Percentiles rank a stretch among this genome's conserved stretches.
Evolutionary conservation across 768 basidiomycete species (phyloP).

Genomic region (Lactarius psammicola): DNA sequence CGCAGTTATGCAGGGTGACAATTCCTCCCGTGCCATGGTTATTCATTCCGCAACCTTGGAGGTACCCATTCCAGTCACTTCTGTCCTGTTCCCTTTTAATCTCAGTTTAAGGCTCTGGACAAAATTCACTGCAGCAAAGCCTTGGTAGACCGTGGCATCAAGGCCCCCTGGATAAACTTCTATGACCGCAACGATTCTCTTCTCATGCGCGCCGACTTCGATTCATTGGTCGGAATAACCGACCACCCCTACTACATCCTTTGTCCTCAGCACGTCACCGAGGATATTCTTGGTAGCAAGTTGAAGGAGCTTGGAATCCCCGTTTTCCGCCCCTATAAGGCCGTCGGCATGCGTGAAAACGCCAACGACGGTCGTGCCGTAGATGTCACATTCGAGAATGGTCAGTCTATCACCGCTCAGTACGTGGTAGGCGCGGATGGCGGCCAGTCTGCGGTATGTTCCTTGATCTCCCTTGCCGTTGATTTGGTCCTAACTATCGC

Average conservation of each 20-base stretch:
- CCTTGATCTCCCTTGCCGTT: not conserved
- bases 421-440: too few relatives aligned
- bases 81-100: constrained; percentile 33
- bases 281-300: too few relatives aligned
- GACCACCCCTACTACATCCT: too few relatives aligned
- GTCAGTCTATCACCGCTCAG: too few relatives aligned
- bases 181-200: constrained; percentile 25
- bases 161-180: too few relatives aligned
- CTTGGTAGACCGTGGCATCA: constrained; percentile 41
- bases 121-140: constrained; percentile 43
- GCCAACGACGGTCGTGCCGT: too few relatives aligned
- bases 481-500: constrained; percentile 5
- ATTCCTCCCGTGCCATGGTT: too few relatives aligned
- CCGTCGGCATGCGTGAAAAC: too few relatives aligned
- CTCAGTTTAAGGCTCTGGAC: constrained; percentile 46
- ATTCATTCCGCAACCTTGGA: constrained; percentile 57
- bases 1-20: constrained; percentile 34
- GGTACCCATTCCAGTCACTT: constrained; percentile 33
- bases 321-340: too few relatives aligned
- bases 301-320: too few relatives aligned
- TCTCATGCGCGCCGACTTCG: constrained; percentile 37
- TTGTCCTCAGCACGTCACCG: too few relatives aligned
- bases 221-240: constrained; percentile 41
- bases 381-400: too few relatives aligned
- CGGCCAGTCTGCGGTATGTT: constrained; percentile 44